Percentiles rank a stretch among this genome's conserved stretches.
Conservation (phyloP, 2,329 filamentous ascomycete genomes). For the Pyricularia sp. region DNA sequence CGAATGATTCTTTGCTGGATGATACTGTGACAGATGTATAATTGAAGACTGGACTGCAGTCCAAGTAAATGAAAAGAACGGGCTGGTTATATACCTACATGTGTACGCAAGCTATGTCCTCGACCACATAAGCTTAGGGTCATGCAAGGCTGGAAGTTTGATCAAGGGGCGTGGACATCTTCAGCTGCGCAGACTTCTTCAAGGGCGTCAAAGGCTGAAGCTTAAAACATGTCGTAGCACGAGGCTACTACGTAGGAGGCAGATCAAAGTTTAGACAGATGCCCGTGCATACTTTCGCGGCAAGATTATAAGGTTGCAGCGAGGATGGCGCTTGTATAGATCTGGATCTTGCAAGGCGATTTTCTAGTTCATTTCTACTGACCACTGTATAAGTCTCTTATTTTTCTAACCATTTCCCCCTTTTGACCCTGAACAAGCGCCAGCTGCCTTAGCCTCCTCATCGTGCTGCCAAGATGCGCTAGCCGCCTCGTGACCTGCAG, state of each 20-base stretch:
- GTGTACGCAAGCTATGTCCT: neutral
- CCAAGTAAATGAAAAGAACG: neutral
- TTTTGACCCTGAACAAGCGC: slow-evolving; percentile 3
- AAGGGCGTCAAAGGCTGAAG: neutral
- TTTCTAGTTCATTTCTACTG: neutral
- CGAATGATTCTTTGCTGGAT: neutral
- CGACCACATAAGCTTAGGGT: neutral
- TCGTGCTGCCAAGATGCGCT: neutral
- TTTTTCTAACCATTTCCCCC: neutral
- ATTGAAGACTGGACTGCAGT: neutral
- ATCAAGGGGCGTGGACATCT: neutral
- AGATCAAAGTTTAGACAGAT: neutral
- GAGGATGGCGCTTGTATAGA: neutral
- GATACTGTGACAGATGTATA: neutral
- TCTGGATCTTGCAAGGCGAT: neutral
- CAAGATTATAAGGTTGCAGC: neutral
- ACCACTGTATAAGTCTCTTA: neutral
- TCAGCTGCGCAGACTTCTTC: neutral
- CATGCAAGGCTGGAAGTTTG: neutral
- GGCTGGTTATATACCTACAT: neutral
- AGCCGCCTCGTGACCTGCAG: slow-evolving; percentile 2
- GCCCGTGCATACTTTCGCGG: neutral
- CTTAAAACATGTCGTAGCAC: neutral
- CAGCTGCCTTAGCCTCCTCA: slow-evolving; percentile 3
- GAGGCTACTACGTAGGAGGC: neutral